Conservation (phyloP, 176 grass and related monocot genomes). For the Dactylis glomerata region DNA sequence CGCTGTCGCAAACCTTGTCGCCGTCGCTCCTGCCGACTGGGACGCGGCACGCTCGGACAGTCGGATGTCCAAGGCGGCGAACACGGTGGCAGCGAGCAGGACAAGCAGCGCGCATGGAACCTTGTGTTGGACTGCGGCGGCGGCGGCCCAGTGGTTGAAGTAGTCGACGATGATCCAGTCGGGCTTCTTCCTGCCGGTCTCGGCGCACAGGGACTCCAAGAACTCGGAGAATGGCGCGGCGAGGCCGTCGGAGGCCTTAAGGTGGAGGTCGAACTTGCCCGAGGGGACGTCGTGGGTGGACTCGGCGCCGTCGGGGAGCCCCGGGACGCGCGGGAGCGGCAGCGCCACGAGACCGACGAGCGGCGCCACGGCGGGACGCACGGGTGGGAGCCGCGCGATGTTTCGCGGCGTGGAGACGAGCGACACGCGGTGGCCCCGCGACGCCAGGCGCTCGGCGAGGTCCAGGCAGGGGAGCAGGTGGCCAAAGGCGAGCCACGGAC, state of each 20-base stretch:
- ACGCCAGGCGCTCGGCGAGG: constrained; percentile 4
- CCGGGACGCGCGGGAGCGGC: not conserved
- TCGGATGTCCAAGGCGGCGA: not conserved
- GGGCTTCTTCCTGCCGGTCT: not conserved
- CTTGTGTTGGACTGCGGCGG: not conserved
- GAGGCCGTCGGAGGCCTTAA: not conserved
- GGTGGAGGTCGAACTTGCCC: not conserved
- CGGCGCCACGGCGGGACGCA: not conserved
- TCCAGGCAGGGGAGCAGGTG: constrained; percentile 8
- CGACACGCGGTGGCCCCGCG: not conserved
- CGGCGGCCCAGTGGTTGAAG: not conserved
- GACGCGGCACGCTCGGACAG: not conserved
- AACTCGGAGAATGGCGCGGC: constrained; percentile 3
- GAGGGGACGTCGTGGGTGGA: constrained; percentile 4
- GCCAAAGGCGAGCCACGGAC: constrained; percentile 14
- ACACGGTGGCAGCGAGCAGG: not conserved
- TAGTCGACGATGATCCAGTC: constrained; percentile 8
- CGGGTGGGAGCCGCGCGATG: constrained; percentile 2
- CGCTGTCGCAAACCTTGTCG: not conserved
- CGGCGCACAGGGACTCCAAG: constrained; percentile 2
- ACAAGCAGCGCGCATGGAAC: constrained; percentile 1
- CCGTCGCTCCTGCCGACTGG: not conserved
- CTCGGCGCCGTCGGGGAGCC: constrained; percentile 2
- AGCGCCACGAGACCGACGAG: not conserved
- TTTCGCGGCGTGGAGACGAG: not conserved